Evolutionary conservation across 164 flowering plant species (phyloP).

Genomic region (Houttuynia cordata): DNA sequence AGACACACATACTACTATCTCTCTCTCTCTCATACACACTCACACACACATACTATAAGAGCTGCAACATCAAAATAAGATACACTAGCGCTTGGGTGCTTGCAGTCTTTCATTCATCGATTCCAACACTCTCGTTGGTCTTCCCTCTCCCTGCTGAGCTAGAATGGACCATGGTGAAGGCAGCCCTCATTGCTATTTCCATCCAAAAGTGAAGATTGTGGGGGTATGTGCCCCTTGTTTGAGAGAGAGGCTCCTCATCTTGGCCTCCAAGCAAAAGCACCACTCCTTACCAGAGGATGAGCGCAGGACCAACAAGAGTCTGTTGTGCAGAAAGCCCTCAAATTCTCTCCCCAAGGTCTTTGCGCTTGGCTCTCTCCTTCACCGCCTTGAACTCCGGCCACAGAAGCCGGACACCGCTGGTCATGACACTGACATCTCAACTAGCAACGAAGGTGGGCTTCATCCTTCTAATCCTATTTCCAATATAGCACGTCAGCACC

Average conservation of each 20-base stretch:
- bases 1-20: not conserved
- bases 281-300: slow-evolving; percentile 3
- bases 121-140: not conserved
- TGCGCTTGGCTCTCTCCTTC: slow-evolving; percentile 47
- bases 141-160: not conserved
- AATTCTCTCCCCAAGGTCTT: slow-evolving; percentile 36
- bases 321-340: slow-evolving; percentile 12
- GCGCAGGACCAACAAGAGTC: slow-evolving; percentile 3
- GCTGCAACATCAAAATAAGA: no score
- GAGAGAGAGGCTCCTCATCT: slow-evolving; percentile 64
- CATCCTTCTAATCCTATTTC: no score
- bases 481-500: no score
- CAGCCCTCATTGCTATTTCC: slow-evolving; percentile 39
- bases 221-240: slow-evolving; percentile 77
- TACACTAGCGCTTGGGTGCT: not conserved
- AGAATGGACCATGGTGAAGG: slow-evolving; percentile 23
- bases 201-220: slow-evolving; percentile 37
- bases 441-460: slow-evolving; percentile 52
- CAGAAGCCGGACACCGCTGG: slow-evolving; percentile 21
- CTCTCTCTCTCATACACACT: not conserved
- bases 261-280: slow-evolving; percentile 47
- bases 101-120: not conserved
- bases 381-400: slow-evolving; percentile 35
- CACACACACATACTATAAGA: no score
- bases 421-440: slow-evolving; percentile 25